Base-by-base conservation (phyloP, 495 filamentous ascomycete genomes). In the Daldinia caldariorum region DNA sequence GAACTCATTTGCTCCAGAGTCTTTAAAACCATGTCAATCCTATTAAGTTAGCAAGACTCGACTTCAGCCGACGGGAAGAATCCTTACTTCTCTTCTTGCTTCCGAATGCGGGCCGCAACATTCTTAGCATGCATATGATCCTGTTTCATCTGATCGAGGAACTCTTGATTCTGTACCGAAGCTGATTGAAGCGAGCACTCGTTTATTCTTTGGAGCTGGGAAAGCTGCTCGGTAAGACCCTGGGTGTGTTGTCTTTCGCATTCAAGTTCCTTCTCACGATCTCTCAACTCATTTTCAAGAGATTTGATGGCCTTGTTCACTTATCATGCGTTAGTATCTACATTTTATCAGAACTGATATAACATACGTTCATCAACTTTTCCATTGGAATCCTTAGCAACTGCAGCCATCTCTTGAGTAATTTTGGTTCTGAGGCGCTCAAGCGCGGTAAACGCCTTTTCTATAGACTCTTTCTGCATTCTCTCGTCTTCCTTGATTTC, bases 381-480 rank as follows among this genome's bases (percentile, higher is more conserved):
- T 3, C 22, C 35, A 16, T 74, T 73, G 39, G 71, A 67, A 39
- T 79, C 70, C 3, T 68, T 60, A 37, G 76, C 61, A 29, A 72
- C 67, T 13, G 71, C 61, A 6, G 63, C 70, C 16, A 82, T 72
- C 38, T 72, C 78, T 54, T 80, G 51, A 10, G 73, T 63, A 53
- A 82, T 76, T 16, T 76, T 54, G n/a, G 75, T 63, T 41, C 76
- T 74, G 9, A 76, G 62, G 1, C 72, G 35, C 18, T 83, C 79
- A n/a, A 76, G 53, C 6, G 75, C 73, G 12, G 59, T 58, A 13
- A 74, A 56, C 8, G 71, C 72, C 55, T 70, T 45, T 41, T 79
- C 77, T 29, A 77, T 35, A 6, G 67, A 39, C 6, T 61, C 20
- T 20, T 63, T 72, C 29, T 73, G 73, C 0, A 34, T 12, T 9